Evolutionary conservation across 768 basidiomycete species (phyloP).

Genomic region (Boletus subcaerulescens): DNA sequence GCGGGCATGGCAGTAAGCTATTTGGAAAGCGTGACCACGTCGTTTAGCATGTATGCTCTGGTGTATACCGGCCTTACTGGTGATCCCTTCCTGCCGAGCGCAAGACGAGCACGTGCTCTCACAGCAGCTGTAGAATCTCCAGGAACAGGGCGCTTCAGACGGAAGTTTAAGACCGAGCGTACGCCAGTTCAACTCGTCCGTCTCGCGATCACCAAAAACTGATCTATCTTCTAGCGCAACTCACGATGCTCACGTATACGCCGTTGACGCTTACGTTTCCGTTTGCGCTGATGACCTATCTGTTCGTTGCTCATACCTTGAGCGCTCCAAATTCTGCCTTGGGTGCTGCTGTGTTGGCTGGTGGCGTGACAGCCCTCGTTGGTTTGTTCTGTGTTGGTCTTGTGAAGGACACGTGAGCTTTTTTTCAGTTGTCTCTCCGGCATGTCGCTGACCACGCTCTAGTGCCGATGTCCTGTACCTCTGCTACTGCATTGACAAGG

Average conservation of each 20-base stretch:
- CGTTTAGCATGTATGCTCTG: slow-evolving; percentile 62
- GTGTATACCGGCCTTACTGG: slow-evolving; percentile 77
- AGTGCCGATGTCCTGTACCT: slow-evolving; percentile 66
- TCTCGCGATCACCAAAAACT: not conserved
- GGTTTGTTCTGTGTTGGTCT: slow-evolving; percentile 81
- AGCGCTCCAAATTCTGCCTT: slow-evolving; percentile 68
- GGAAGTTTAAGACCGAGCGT: slow-evolving; percentile 60
- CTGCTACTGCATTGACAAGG: slow-evolving; percentile 65
- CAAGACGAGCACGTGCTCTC: slow-evolving; percentile 53
- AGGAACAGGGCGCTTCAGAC: slow-evolving; percentile 38
- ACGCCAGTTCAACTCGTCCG: slow-evolving; percentile 21
- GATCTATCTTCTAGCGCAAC: slow-evolving; percentile 42
- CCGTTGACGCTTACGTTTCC: slow-evolving; percentile 80
- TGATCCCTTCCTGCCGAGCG: slow-evolving; percentile 60
- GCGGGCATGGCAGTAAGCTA: slow-evolving; percentile 40
- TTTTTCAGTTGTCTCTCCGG: not conserved
- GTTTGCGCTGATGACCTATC: slow-evolving; percentile 76
- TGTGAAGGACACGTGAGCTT: slow-evolving; percentile 67
- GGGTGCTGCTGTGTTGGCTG: slow-evolving; percentile 72
- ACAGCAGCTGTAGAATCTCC: slow-evolving; percentile 53
- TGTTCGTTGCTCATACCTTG: slow-evolving; percentile 85
- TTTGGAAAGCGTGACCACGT: slow-evolving; percentile 44
- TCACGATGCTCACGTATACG: slow-evolving; percentile 68
- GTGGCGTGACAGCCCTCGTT: slow-evolving; percentile 75
- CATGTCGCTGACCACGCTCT: not conserved